A percentile compares a stretch with the other conserved stretches of the same genome.
phyloP scores from a whole-genome alignment of 176 grass and related monocot genomes.

The Triticum timopheevii region DNA sequence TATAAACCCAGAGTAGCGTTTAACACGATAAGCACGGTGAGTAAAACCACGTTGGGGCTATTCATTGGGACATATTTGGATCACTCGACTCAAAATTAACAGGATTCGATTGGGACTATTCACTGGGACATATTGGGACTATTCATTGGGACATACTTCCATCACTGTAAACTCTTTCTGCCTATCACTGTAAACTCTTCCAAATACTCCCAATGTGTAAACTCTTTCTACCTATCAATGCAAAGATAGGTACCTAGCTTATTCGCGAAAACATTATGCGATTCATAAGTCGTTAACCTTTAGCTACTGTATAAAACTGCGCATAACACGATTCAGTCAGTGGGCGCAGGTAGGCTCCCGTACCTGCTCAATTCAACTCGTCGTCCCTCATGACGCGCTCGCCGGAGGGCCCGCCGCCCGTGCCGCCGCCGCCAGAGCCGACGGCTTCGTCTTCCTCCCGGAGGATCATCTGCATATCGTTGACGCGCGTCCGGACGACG shows the following conservation, averaged over 20 bases:
- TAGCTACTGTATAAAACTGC: not conserved
- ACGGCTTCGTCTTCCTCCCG: slow-evolving; percentile 50
- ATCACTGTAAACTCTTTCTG: too few relatives aligned
- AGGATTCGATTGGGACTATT: too few relatives aligned
- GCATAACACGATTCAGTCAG: not conserved
- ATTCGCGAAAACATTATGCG: too few relatives aligned
- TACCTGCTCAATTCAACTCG: slow-evolving; percentile 47
- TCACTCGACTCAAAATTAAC: not conserved
- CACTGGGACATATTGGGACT: too few relatives aligned
- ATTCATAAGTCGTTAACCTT: not conserved
- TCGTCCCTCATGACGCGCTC: slow-evolving; percentile 67
- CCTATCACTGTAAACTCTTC: too few relatives aligned
- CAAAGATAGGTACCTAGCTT: too few relatives aligned
- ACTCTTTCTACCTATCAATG: too few relatives aligned
- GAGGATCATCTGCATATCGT: slow-evolving; percentile 69
- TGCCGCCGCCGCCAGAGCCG: not conserved
- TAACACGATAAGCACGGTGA: not conserved
- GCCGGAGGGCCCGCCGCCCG: not conserved
- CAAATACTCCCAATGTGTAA: too few relatives aligned
- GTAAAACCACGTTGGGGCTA: not conserved
- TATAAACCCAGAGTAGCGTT: not conserved
- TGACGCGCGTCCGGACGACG: slow-evolving; percentile 60
- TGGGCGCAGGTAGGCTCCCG: not conserved
- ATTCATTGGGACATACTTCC: too few relatives aligned
- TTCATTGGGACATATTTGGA: not conserved